Base-by-base conservation (phyloP, 2,329 filamentous ascomycete genomes). In the Colletotrichum musae region DNA sequence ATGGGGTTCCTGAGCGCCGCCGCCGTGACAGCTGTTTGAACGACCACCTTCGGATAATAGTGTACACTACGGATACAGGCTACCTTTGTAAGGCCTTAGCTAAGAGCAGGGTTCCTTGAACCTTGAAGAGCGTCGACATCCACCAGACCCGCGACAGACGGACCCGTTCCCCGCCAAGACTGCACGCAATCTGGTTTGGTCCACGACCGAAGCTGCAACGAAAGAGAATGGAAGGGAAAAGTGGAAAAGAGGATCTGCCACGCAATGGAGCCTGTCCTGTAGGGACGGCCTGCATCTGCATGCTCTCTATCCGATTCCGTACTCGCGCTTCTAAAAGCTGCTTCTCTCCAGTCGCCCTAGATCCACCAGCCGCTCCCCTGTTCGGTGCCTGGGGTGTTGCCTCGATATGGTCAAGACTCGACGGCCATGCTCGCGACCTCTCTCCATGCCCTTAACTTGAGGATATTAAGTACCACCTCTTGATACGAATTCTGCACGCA, bases 391-490 rank as follows among this genome's bases (percentile, higher is more conserved):
- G 68, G 64, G 28, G 64, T 51, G 58, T 68, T 58, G 24, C 58
- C 68, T 64, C 52, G 39, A 70, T 64, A 24, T 53, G 50, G 68
- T 64, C 58, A 68, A 70, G 62, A 39, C 64, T 62, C 57, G 45
- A 57, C 64, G 43, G 67, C 52, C 57, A 39, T 36, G 51, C 53
- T 61, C 45, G 28, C 32, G 53, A 62, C 63, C 26, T 61, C 51
- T 54, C 58, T 51, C 41, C 64, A 50, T n/a, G 48, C 47, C 47
- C 52, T 70, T 43, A 68, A 68, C 64, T 62, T 63, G 68, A 63
- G 63, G 58, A 68, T 58, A 70, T 70, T 63, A 68, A 70, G 68
- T 70, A 63, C 64, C 64, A 56, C 53, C 51, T 53, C 52, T 53
- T 61, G 51, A 58, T 51, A 59, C 48, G 48, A 53, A 28, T 32